These are phyloP conservation scores for Blastocladiella britannica DNA, from an alignment of 192 early-diverging fungal genomes.

Conservation along the genomic window DNA sequence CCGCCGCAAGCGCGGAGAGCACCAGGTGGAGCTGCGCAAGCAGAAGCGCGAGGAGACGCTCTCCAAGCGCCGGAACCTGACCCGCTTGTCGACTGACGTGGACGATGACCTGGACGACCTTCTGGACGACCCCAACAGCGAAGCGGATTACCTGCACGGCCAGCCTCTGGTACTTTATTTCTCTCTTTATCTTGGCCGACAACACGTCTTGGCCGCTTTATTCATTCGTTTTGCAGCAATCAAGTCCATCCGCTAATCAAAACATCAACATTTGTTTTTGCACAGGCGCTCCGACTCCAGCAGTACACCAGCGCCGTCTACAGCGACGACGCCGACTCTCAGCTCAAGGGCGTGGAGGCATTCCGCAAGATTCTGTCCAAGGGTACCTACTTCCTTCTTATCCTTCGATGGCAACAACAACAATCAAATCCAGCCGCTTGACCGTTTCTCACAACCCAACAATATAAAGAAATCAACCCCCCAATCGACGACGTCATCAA, in stretches of 20 bases:
- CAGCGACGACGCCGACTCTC: conserved; percentile 18
- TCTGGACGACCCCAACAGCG: conserved; percentile 1
- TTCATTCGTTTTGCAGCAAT: not conserved
- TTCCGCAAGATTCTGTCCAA: conserved; percentile 28
- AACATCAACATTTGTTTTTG: not conserved
- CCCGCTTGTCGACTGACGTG: not conserved
- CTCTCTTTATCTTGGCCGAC: not conserved
- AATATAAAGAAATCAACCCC: conserved; percentile 13
- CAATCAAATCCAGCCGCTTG: not conserved
- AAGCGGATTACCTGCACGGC: not conserved
- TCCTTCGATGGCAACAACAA: not conserved
- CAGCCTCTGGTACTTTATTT: no score
- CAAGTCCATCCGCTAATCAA: not conserved
- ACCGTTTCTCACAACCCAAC: not conserved
- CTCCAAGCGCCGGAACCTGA: conserved; percentile 23
- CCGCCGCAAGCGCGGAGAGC: conserved; percentile 19
- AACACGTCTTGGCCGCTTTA: not conserved
- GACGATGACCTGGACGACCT: conserved; percentile 14
- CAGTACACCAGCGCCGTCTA: conserved; percentile 11
- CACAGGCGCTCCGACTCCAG: conserved; percentile 7
- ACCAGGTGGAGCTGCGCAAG: conserved; percentile 22
- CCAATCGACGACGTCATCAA: conserved; percentile 27
- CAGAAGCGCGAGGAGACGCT: conserved; percentile 23
- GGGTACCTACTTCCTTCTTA: not conserved
- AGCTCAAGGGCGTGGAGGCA: conserved; percentile 17